Base-by-base conservation (phyloP, 2,329 filamentous ascomycete species). In the Elsinoe necatrix region DNA sequence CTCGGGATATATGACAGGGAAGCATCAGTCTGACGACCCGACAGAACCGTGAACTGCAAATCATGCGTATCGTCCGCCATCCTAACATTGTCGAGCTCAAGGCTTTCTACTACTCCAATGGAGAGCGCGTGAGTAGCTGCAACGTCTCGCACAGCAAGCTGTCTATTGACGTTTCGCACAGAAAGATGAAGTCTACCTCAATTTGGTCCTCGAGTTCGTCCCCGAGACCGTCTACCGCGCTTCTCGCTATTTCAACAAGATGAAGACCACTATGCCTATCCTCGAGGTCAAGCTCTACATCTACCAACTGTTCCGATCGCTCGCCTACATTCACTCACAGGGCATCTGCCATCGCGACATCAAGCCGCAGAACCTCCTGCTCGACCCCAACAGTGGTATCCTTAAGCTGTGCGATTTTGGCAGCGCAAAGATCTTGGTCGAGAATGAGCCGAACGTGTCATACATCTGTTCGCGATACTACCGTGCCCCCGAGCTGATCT, bases 381-480 rank as follows among this genome's bases (percentile, higher is more conserved):
- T 98, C 61, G 93, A 98, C 70, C 93, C 92, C 11, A 83, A 82
- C 67, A 93, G 87, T 34, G 93, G 93, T 58, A 83, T 98, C 56
- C 79, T 98, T 67, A 98, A 98, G 78, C 83, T 98, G 59, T 98
- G 93, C 75, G 93, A 98, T 77, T 98, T 98, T 71, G 93, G 93
- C 64, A 97, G 92, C 71, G 93, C 93, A 62, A 98, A 98, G 80
- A 98, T 98, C 63, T 77, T 98, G 63, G 89, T 98, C 55, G 92
- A 96, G 75, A 96, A 97, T 68, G 93, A 98, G 78, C 93, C 93
- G 56, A 98, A 98, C 66, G 93, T 98, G 55, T 98, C 93, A 54
- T 98, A 98, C 80, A 98, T 98, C 68, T 98, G 93, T 79, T 98
- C 93, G 60, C 85, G 93, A 68, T 98, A 98, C 79, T 98, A 98